Evolutionary conservation across 2,329 filamentous ascomycete genomes (phyloP).

Genomic region (Botrytis deweyae): DNA sequence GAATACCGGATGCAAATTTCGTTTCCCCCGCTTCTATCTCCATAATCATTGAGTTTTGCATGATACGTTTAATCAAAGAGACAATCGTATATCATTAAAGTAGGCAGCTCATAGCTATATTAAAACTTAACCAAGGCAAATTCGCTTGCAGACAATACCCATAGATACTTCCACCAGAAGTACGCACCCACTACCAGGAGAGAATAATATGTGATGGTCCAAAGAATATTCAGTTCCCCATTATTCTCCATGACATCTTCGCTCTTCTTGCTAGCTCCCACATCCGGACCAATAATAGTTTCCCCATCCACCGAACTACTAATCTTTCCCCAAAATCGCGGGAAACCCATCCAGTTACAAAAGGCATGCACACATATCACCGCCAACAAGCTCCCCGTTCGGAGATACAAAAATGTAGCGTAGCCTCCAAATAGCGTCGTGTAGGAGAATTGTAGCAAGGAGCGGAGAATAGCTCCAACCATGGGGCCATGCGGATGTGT

Average conservation of each 20-base stretch:
- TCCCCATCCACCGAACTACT: slow-evolving; percentile 38
- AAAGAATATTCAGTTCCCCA: slow-evolving; percentile 48
- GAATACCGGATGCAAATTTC: background rate
- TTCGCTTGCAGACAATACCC: slow-evolving; percentile 66
- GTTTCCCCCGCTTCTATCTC: background rate
- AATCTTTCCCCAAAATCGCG: slow-evolving; percentile 79
- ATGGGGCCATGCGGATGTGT: slow-evolving; percentile 71
- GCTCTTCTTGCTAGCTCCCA: slow-evolving; percentile 43
- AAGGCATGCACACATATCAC: slow-evolving; percentile 79
- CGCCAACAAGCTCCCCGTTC: slow-evolving; percentile 77
- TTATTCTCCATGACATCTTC: slow-evolving; percentile 31
- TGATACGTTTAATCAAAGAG: background rate
- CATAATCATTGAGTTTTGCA: background rate
- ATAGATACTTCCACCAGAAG: slow-evolving; percentile 70
- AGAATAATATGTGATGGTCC: slow-evolving; percentile 78
- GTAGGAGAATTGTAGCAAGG: slow-evolving; percentile 81
- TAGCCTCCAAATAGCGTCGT: slow-evolving; percentile 94
- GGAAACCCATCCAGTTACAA: slow-evolving; percentile 90
- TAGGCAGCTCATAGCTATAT: background rate
- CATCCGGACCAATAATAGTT: slow-evolving; percentile 31
- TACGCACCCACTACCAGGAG: slow-evolving; percentile 70
- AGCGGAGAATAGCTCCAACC: slow-evolving; percentile 63
- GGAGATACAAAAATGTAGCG: slow-evolving; percentile 82
- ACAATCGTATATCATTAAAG: background rate
- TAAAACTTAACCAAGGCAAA: slow-evolving; percentile 47